phyloP scores from a whole-genome alignment of 1,284 basidiomycete species.

The Cutaneotrichosporon cutaneum region DNA sequence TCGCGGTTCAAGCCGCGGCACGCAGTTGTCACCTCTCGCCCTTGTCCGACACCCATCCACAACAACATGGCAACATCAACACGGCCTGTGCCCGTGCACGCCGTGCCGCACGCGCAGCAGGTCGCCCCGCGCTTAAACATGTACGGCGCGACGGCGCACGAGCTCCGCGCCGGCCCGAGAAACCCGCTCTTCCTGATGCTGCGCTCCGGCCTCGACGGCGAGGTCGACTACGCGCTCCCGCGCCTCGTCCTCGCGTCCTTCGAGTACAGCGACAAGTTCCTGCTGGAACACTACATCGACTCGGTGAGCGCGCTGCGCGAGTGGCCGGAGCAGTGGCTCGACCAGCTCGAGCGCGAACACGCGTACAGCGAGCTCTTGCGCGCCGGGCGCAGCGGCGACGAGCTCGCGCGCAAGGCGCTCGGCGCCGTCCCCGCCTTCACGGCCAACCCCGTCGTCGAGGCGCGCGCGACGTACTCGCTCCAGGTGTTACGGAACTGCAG shows the following conservation, averaged over 20 bases:
- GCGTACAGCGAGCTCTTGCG: constrained; percentile 18
- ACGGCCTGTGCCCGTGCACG: constrained; percentile 9
- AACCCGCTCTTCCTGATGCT: constrained; percentile 45
- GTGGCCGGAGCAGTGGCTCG: constrained; percentile 41
- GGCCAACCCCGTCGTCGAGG: constrained; percentile 27
- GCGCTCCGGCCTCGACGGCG: constrained; percentile 36
- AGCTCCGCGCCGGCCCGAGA: constrained; percentile 33
- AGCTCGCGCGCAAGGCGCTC: constrained; percentile 18
- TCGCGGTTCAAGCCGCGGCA: background rate
- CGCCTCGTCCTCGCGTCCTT: constrained; percentile 40
- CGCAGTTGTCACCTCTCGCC: background rate
- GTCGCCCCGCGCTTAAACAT: constrained; percentile 17
- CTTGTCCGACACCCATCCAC: background rate
- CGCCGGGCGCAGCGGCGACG: constrained; percentile 20
- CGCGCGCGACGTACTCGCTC: constrained; percentile 40
- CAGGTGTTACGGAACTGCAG: constrained; percentile 46
- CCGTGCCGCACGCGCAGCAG: constrained; percentile 9
- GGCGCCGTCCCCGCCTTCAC: constrained; percentile 38
- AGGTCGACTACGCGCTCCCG: constrained; percentile 49
- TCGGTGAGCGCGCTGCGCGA: constrained; percentile 33
- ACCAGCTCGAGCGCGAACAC: constrained; percentile 38
- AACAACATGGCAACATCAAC: constrained; percentile 22
- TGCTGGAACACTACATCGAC: constrained; percentile 39
- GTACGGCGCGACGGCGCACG: constrained; percentile 30
- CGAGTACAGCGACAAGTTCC: constrained; percentile 38